Conservation (phyloP, 2,329 filamentous ascomycete genomes). For the Epichloe uncinata region DNA sequence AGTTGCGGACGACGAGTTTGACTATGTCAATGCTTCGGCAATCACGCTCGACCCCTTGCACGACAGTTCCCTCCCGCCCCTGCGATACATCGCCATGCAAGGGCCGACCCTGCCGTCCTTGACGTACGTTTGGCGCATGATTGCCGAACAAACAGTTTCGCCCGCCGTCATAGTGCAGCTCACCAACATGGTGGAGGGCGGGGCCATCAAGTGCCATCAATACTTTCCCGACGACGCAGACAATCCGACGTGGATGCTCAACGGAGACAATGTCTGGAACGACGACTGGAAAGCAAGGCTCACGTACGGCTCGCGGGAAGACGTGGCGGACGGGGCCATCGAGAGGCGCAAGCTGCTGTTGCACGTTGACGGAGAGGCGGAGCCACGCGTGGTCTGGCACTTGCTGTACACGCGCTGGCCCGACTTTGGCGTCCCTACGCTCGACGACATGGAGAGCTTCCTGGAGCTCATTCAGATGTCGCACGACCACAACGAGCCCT, state of each 20-base stretch:
- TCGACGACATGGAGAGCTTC: constrained; percentile 53
- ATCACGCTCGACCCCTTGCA: constrained; percentile 40
- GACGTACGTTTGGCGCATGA: constrained; percentile 90
- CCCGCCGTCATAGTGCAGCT: constrained; percentile 87
- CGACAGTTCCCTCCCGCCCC: constrained; percentile 23
- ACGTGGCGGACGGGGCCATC: constrained; percentile 41
- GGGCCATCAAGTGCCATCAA: constrained; percentile 70
- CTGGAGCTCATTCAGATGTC: constrained; percentile 58
- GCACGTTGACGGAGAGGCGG: constrained; percentile 31
- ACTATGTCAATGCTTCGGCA: constrained; percentile 76
- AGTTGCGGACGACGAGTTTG: constrained; percentile 58
- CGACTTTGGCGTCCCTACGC: constrained; percentile 70
- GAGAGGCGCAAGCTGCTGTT: constrained; percentile 63
- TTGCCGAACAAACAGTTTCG: constrained; percentile 60
- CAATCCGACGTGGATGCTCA: constrained; percentile 40
- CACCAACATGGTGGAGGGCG: constrained; percentile 71
- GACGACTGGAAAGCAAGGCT: constrained; percentile 58
- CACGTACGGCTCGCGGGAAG: constrained; percentile 49
- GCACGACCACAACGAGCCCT: constrained; percentile 38
- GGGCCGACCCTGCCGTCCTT: constrained; percentile 68
- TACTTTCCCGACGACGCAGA: constrained; percentile 61
- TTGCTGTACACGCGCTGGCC: constrained; percentile 81
- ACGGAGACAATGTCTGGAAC: constrained; percentile 49
- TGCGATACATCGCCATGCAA: constrained; percentile 81
- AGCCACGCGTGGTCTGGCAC: constrained; percentile 59